phyloP scores from a whole-genome alignment of 2,329 filamentous ascomycete species.

The Fusarium staphyleae region DNA sequence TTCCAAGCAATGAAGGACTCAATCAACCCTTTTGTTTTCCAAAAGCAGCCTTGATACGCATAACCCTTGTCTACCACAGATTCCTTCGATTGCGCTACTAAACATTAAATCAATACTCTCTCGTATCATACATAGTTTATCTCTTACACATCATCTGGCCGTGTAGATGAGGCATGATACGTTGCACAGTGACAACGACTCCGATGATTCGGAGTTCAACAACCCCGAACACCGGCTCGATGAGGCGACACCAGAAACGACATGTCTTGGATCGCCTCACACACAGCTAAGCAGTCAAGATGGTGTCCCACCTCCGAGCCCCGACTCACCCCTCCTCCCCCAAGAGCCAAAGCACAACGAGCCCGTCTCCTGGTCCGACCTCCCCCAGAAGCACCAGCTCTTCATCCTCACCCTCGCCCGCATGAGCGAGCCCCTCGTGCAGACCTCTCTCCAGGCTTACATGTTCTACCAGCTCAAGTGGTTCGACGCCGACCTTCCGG shows the following conservation, averaged over 20 bases:
- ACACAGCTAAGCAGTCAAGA: not conserved
- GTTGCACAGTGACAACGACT: constrained; percentile 24
- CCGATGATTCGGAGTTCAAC: constrained; percentile 11
- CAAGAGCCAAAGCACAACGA: constrained; percentile 16
- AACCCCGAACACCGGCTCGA: constrained; percentile 3
- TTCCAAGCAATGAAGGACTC: not conserved
- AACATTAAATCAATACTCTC: not conserved
- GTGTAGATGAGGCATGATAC: constrained; percentile 35
- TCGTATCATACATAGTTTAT: not conserved
- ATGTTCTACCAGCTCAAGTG: constrained; percentile 90
- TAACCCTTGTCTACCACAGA: not conserved
- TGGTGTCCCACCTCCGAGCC: not conserved
- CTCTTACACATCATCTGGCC: too few relatives aligned
- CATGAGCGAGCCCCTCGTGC: constrained; percentile 81
- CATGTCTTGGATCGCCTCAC: not conserved
- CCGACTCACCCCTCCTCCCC: not conserved
- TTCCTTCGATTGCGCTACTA: too few relatives aligned
- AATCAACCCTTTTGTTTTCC: not conserved
- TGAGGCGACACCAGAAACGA: not conserved
- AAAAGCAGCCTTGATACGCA: not conserved
- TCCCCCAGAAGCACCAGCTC: constrained; percentile 81
- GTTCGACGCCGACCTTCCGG: constrained; percentile 64
- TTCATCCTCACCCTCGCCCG: constrained; percentile 79
- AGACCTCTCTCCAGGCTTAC: constrained; percentile 78
- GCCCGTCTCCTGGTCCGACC: constrained; percentile 64